A percentile compares a stretch with the other conserved stretches of the same genome.
Evolutionary conservation across 768 basidiomycete genomes (phyloP).

Genomic region (Boletus rubropictus): DNA sequence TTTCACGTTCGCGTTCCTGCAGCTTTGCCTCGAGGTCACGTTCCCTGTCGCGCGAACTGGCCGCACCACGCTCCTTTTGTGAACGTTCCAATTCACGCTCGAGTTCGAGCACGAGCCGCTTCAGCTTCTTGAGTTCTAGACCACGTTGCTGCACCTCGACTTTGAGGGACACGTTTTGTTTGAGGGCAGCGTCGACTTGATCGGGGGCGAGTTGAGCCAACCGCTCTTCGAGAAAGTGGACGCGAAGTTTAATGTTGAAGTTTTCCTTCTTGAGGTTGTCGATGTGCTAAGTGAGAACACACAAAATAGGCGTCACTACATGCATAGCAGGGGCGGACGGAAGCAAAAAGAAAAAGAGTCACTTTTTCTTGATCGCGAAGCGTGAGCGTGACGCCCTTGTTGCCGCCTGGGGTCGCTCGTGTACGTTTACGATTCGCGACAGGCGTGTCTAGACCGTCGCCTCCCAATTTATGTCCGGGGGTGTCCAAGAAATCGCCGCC

Average conservation of each 20-base stretch:
- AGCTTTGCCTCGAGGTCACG: slow-evolving; percentile 73
- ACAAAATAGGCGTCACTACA: not conserved
- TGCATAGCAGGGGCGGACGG: not conserved
- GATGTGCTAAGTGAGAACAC: slow-evolving; percentile 60
- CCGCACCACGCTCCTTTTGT: slow-evolving; percentile 45
- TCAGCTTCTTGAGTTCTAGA: slow-evolving; percentile 87
- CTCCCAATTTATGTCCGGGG: slow-evolving; percentile 48
- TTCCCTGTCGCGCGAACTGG: slow-evolving; percentile 46
- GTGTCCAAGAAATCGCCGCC: slow-evolving; percentile 49
- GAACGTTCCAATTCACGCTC: slow-evolving; percentile 73
- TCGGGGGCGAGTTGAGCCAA: slow-evolving; percentile 86
- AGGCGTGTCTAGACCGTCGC: slow-evolving; percentile 49
- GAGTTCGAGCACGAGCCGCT: slow-evolving; percentile 80
- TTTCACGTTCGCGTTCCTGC: slow-evolving; percentile 65
- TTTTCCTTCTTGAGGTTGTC: slow-evolving; percentile 96
- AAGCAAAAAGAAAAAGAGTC: not conserved
- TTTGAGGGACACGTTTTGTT: slow-evolving; percentile 91
- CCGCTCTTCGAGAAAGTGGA: slow-evolving; percentile 92
- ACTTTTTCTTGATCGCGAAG: slow-evolving; percentile 97
- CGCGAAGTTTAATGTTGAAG: slow-evolving; percentile 92
- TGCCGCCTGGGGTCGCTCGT: slow-evolving; percentile 23
- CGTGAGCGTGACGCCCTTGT: slow-evolving; percentile 53
- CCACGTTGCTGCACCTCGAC: slow-evolving; percentile 86
- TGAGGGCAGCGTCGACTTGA: slow-evolving; percentile 85
- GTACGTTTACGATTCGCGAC: slow-evolving; percentile 42